A percentile compares a stretch with the other conserved stretches of the same genome.
These are phyloP conservation scores for Physcomitrellopsis africana DNA, from an alignment of 225 moss, liverwort and hornwort genomes.

Conservation along the genomic window DNA sequence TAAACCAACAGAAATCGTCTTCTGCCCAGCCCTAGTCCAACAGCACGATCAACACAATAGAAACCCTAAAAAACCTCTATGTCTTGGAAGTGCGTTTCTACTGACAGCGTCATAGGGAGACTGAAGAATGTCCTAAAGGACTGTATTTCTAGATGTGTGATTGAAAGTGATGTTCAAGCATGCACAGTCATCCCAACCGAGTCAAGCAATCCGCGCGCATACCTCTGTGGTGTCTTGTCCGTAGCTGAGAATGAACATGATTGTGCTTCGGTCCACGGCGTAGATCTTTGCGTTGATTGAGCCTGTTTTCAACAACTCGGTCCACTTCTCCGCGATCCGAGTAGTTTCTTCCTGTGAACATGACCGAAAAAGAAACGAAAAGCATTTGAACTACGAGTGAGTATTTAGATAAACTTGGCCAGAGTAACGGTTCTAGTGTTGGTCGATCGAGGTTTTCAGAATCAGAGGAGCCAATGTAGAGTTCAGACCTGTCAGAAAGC, in stretches of 20 bases:
- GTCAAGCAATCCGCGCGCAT: neutral
- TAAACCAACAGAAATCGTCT: too few species aligned
- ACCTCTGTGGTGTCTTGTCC: constrained; percentile 90
- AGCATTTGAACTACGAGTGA: too few species aligned
- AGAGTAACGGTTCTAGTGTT: neutral
- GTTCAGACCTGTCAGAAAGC: too few species aligned
- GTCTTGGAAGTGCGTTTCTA: neutral
- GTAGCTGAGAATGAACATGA: constrained; percentile 82
- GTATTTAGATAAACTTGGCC: neutral
- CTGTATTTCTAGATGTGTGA: neutral
- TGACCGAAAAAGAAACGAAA: neutral
- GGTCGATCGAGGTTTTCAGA: too few species aligned
- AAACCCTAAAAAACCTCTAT: too few species aligned
- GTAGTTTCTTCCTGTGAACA: constrained; percentile 66
- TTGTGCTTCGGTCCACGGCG: constrained; percentile 82
- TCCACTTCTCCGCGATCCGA: constrained; percentile 84
- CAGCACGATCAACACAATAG: too few species aligned
- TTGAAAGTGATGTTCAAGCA: neutral
- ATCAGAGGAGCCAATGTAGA: too few species aligned
- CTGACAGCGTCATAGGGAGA: neutral
- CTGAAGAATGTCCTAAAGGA: too few species aligned
- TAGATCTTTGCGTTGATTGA: constrained; percentile 74
- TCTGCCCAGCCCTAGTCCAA: too few species aligned
- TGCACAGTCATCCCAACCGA: neutral
- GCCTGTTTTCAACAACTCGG: constrained; percentile 75